Percentiles rank a stretch among this genome's conserved stretches.
Conservation (phyloP, 768 basidiomycete species). For the Sporobolomyces pararoseus region DNA sequence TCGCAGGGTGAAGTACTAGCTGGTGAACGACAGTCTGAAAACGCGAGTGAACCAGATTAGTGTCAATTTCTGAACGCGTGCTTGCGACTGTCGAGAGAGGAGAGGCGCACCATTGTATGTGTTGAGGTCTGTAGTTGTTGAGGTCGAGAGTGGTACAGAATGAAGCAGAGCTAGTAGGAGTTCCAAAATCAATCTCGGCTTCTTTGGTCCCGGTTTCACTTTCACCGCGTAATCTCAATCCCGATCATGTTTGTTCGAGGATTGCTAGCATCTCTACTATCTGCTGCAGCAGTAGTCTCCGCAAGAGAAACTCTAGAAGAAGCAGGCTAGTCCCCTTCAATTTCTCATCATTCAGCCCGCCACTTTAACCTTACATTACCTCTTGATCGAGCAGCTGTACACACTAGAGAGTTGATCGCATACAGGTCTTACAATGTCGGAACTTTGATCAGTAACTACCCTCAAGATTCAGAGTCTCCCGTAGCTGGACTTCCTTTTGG, state of each 20-base stretch:
- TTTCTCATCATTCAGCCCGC: background rate
- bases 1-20: conserved; percentile 75
- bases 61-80: too few species aligned
- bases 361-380: background rate
- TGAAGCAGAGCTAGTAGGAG: too few species aligned
- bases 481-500: conserved; percentile 33
- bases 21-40: conserved; percentile 51
- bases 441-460: conserved; percentile 33
- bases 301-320: conserved; percentile 37
- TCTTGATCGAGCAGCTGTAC: conserved; percentile 26
- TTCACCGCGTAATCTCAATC: too few species aligned
- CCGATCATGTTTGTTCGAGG: conserved; percentile 1
- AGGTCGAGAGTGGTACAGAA: too few species aligned
- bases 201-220: too few species aligned
- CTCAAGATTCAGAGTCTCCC: background rate
- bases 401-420: conserved; percentile 37
- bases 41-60: background rate
- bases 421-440: conserved; percentile 29
- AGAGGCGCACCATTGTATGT: too few species aligned
- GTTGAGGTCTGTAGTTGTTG: too few species aligned
- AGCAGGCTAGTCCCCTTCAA: conserved; percentile 21
- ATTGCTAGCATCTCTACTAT: background rate
- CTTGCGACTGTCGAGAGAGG: too few species aligned
- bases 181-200: too few species aligned
- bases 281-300: background rate